Evolutionary conservation across 2,329 filamentous ascomycete genomes (phyloP).

Genomic region (Penicillium sp.): DNA sequence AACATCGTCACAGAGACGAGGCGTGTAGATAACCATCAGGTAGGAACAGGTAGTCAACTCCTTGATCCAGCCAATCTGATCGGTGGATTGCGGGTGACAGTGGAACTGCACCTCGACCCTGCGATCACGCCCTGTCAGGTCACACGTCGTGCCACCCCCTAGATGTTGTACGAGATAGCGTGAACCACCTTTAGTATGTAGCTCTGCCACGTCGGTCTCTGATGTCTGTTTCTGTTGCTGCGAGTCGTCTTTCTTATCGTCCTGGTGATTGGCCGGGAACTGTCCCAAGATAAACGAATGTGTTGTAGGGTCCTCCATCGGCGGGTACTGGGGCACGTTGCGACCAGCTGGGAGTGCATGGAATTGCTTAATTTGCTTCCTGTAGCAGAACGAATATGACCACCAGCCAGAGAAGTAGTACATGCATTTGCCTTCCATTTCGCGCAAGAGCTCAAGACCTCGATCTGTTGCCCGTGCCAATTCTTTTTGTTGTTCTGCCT

Average conservation of each 20-base stretch:
- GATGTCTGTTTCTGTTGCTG: conserved; percentile 28
- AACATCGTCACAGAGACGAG: conserved; percentile 82
- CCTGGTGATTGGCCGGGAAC: conserved; percentile 42
- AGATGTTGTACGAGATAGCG: conserved; percentile 85
- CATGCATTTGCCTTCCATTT: conserved; percentile 78
- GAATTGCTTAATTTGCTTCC: conserved; percentile 84
- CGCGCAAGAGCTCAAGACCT: conserved; percentile 78
- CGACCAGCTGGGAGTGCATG: conserved; percentile 76
- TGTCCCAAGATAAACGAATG: conserved; percentile 77
- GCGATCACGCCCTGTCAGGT: conserved; percentile 79
- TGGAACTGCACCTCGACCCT: conserved; percentile 81
- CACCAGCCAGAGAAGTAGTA: conserved; percentile 90
- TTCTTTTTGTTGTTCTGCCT: conserved; percentile 79
- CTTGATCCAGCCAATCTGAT: conserved; percentile 90
- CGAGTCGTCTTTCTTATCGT: conserved; percentile 32
- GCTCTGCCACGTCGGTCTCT: conserved; percentile 58
- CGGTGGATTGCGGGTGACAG: conserved; percentile 74
- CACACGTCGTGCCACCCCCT: conserved; percentile 78
- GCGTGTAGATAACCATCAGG: conserved; percentile 89
- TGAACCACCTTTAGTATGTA: conserved; percentile 82
- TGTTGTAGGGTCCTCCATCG: conserved; percentile 74
- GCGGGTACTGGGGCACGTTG: conserved; percentile 69
- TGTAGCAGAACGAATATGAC: conserved; percentile 95
- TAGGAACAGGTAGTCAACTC: conserved; percentile 90
- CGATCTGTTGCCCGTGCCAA: conserved; percentile 74